phyloP scores from a whole-genome alignment of 148 eudicot species.

The Mesembryanthemum crystallinum region DNA sequence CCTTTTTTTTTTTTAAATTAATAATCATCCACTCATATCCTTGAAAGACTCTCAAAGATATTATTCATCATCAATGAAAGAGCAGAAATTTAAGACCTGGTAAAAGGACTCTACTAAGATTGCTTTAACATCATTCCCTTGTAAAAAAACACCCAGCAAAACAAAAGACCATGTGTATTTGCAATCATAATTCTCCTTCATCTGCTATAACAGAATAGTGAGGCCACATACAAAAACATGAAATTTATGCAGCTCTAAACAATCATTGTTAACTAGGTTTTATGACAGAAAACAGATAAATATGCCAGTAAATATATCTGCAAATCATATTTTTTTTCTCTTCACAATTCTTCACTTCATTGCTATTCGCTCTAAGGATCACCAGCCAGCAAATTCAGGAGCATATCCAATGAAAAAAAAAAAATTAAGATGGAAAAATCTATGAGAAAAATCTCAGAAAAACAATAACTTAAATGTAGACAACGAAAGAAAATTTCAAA shows the following conservation, averaged over 20 bases:
- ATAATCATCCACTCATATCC: background rate
- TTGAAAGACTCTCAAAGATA: background rate
- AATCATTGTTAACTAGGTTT: background rate
- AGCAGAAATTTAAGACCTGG: background rate
- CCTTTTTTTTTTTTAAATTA: too few relatives aligned
- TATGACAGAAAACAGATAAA: background rate
- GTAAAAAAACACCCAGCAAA: background rate
- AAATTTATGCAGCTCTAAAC: background rate
- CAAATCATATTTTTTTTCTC: background rate
- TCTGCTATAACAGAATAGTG: background rate
- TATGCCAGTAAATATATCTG: background rate
- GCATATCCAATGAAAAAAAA: background rate
- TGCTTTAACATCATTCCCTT: background rate
- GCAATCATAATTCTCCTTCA: background rate
- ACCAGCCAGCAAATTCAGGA: background rate
- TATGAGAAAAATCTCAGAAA: too few relatives aligned
- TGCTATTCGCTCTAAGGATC: background rate
- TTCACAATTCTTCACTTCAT: background rate
- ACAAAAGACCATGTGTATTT: background rate
- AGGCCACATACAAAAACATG: background rate
- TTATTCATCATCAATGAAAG: background rate
- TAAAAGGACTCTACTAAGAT: background rate
- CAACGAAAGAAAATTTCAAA: too few relatives aligned
- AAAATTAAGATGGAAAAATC: background rate
- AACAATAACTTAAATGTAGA: too few relatives aligned